Evolutionary conservation across 352 stramenopile genomes (phyloP).

Genomic region (Globisporangium cystogenes): DNA sequence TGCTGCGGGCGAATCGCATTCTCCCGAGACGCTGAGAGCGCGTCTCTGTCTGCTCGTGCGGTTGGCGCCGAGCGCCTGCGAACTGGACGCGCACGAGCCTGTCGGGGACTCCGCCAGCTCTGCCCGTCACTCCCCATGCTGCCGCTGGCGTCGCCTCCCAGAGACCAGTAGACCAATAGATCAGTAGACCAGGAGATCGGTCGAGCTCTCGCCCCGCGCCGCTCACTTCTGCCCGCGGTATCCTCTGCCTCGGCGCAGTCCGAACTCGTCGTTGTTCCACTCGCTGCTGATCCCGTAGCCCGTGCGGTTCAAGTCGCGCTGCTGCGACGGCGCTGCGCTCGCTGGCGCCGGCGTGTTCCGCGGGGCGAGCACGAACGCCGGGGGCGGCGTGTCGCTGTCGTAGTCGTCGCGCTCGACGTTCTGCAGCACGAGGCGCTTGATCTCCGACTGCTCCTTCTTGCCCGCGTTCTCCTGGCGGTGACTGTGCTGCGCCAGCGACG

Average conservation of each 20-base stretch:
- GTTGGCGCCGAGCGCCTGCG: background rate
- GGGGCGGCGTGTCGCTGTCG: slow-evolving; percentile 15
- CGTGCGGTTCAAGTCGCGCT: slow-evolving; percentile 25
- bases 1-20: background rate
- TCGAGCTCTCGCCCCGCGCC: background rate
- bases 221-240: slow-evolving; percentile 63
- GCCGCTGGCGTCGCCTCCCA: too few species aligned
- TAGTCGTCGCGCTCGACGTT: slow-evolving; percentile 85
- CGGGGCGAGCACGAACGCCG: slow-evolving; percentile 7
- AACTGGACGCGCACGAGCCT: background rate
- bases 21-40: too few species aligned
- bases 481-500: slow-evolving; percentile 90
- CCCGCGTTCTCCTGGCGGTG: slow-evolving; percentile 81
- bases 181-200: too few species aligned
- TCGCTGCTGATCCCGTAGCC: slow-evolving; percentile 62
- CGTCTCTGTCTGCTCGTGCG: background rate
- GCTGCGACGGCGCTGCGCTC: slow-evolving; percentile 17
- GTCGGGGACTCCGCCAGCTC: too few species aligned
- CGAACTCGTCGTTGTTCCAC: slow-evolving; percentile 86
- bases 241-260: slow-evolving; percentile 51
- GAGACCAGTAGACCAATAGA: too few species aligned
- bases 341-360: slow-evolving; percentile 8
- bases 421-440: slow-evolving; percentile 84
- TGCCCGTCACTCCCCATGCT: background rate
- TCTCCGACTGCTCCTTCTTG: slow-evolving; percentile 83